Base-by-base conservation (phyloP, 1,139 yeast genomes). In the Geotrichum siamense region DNA sequence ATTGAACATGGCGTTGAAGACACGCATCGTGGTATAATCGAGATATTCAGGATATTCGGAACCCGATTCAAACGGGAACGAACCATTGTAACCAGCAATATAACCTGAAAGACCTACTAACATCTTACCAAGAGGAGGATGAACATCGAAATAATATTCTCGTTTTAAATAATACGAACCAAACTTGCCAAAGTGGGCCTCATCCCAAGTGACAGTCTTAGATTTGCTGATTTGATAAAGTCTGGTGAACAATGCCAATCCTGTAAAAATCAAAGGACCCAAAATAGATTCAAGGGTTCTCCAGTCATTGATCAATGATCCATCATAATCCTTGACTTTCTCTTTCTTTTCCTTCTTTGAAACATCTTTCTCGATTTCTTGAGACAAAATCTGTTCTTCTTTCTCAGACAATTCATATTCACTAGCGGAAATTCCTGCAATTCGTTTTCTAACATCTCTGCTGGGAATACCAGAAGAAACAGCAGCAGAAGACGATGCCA, bases 41-140 rank as follows among this genome's bases (percentile, higher is more conserved):
- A 89, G 74, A 62, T 81, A 78, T 29, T 82, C 94, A 12, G 98
- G 98, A 66, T 82, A 93, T 44, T 64, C 67, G 48, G 77, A 76
- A 47, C 98, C 96, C 43, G 94, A 82, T 40, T 87, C 89, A 69
- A 93, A 93, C 58, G 81, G 93, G 80, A 93, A 93, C 2, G 94
- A 80, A 31, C 98, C 98, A 62, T 91, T 84, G 70, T 87, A 91
- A 39, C 94, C 94, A 29, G 96, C 96, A 53, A 93, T 60, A 59
- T 82, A 87, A 13, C 98, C 99, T 12, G 96, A 84, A 34, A 93
- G 71, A 1, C 96, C 99, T 52, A 89, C 89, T 51, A 93, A 74
- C 96, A 93, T 87, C 66, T 93, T 93, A 30, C 97, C 98, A 57
- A 93, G 75, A 1, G 98, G 98, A 43, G 99, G 99, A 64, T 91